phyloP scores from a whole-genome alignment of 129 eudicot genomes.

The Calendula officinalis region DNA sequence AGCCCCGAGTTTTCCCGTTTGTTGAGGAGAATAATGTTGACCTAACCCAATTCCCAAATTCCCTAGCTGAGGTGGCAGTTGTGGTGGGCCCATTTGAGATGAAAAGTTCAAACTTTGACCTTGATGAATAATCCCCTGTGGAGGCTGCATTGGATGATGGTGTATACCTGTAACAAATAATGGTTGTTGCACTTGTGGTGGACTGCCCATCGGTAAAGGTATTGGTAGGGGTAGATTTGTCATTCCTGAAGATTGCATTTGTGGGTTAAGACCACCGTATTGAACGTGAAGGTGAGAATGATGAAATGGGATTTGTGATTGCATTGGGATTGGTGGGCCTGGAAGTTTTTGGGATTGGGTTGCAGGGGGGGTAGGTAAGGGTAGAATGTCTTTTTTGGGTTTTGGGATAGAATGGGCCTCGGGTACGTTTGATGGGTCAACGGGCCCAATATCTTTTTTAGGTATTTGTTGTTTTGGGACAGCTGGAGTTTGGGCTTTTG shows the following conservation, averaged over 20 bases:
- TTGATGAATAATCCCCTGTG: slow-evolving; percentile 74
- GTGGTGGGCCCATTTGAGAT: slow-evolving; percentile 50
- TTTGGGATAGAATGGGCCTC: slow-evolving; percentile 39
- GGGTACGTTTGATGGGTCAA: slow-evolving; percentile 33
- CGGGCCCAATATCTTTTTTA: slow-evolving; percentile 35
- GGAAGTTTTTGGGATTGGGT: slow-evolving; percentile 55
- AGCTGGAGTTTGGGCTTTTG: slow-evolving; percentile 39
- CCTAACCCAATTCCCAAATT: slow-evolving; percentile 52
- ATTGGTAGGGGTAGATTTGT: slow-evolving; percentile 57
- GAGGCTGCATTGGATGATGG: slow-evolving; percentile 57
- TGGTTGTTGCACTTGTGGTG: slow-evolving; percentile 52
- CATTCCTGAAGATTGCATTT: slow-evolving; percentile 63
- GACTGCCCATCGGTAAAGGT: slow-evolving; percentile 48
- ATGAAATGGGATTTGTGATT: slow-evolving; percentile 56
- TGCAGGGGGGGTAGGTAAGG: slow-evolving; percentile 36
- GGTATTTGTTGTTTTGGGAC: slow-evolving; percentile 54
- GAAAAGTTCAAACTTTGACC: slow-evolving; percentile 52
- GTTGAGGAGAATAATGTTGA: slow-evolving; percentile 45
- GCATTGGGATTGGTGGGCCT: slow-evolving; percentile 39
- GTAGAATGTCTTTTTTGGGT: slow-evolving; percentile 44
- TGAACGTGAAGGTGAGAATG: slow-evolving; percentile 55
- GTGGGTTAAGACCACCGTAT: slow-evolving; percentile 62
- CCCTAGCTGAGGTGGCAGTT: slow-evolving; percentile 43
- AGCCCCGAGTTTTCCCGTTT: slow-evolving; percentile 33
- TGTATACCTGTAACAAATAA: slow-evolving; percentile 58